Percentiles rank a stretch among this genome's conserved stretches.
phyloP scores from a whole-genome alignment of 139 green algal genomes.

The Nannochloris sp. region DNA sequence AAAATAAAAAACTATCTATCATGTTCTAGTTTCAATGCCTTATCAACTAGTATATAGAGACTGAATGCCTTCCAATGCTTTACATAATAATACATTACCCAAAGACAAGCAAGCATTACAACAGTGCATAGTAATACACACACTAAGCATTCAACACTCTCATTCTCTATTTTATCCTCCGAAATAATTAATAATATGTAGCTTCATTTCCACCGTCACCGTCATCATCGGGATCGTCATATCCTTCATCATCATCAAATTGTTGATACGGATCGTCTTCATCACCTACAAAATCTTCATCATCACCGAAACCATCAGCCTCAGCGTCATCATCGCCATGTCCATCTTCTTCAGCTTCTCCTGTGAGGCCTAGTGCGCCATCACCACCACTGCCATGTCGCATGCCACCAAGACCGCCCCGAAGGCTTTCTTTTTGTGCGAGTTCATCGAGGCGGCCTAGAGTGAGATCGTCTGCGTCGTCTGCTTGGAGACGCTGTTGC shows the following conservation, averaged over 20 bases:
- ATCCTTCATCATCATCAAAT: slow-evolving; percentile 15
- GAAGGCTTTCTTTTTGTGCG: neutral
- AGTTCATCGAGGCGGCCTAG: neutral
- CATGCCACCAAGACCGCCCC: neutral
- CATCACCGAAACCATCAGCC: neutral
- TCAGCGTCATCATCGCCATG: too few species aligned
- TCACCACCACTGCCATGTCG: neutral
- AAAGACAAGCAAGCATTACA: too few species aligned
- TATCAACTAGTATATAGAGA: too few species aligned
- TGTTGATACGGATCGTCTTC: slow-evolving; percentile 1
- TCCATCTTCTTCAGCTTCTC: neutral
- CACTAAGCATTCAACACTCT: too few species aligned
- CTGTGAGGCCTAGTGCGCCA: too few species aligned
- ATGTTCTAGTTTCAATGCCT: too few species aligned
- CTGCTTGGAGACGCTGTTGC: neutral
- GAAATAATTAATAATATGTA: neutral
- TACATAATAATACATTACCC: too few species aligned
- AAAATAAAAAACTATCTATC: too few species aligned
- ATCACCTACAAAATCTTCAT: slow-evolving; percentile 6
- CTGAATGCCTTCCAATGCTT: too few species aligned
- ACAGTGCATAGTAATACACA: too few species aligned
- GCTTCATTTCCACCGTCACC: neutral
- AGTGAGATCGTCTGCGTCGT: neutral
- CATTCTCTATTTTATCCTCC: neutral
- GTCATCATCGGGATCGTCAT: slow-evolving; percentile 9